Base-by-base conservation (phyloP, 2,329 filamentous ascomycete species). In the Cordyceps cateniannulata region DNA sequence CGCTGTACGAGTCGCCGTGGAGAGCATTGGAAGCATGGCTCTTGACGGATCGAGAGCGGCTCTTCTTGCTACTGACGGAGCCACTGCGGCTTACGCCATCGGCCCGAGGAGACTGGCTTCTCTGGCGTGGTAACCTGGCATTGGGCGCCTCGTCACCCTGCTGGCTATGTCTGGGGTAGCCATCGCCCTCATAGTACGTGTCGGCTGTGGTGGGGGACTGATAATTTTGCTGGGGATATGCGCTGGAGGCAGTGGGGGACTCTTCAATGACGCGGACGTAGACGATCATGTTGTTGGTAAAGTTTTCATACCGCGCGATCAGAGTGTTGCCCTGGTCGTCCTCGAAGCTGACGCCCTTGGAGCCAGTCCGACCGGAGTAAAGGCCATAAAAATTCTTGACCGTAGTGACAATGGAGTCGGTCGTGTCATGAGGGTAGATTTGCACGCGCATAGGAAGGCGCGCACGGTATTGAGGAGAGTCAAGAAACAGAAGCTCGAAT, bases 341-440 rank as follows among this genome's bases (percentile, higher is more conserved):
- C 76, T 98, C 93, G 70, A 99, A 98, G 77, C 91, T 96, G 70
- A 99, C 89, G 66, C 95, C 93, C 72, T 88, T 88, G 67, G 85
- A 85, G 67, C 85, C 83, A 64, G 76, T 77, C 40, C 81, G 80
- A 64, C 85, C 87, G 66, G 93, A 90, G 73, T 97, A 97, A 66
- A 99, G 83, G 63, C 95, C 95, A 72, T 96, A 98, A 78, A 98
- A 98, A 80, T 97, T 98, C 83, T 96, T 98, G 71, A 98, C 93
- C 1, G 95, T 98, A 16, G 92, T 95, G 65, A 98, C 91, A 77
- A 99, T 99, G 40, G 93, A 97, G 72, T 98, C 93, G 24, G 93
- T 98, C 57, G 91, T 93, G 79, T 99, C 95, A 75, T 98, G 93
- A 51, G 91, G 91, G 70, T 89, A 96, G 67, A 99, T 97, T 70